phyloP scores from a whole-genome alignment of 371 early-diverging fungal species.

The Zancudomyces culisetae region DNA sequence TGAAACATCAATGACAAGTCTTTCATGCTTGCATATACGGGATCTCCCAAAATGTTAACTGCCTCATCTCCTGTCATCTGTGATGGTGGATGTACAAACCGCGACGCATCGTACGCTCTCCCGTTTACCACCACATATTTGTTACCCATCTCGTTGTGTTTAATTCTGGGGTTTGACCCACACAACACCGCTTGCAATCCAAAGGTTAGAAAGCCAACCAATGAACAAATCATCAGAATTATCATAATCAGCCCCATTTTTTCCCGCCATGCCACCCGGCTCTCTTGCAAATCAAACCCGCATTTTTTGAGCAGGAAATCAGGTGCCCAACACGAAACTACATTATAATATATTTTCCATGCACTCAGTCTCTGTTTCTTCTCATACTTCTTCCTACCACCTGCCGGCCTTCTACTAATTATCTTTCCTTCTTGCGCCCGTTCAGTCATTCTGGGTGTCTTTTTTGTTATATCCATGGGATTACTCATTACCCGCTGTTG shows the following conservation, averaged over 20 bases:
- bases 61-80: constrained; percentile 16
- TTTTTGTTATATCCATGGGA: too few species aligned
- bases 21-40: constrained; percentile 44
- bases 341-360: constrained; percentile 52
- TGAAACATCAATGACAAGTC: constrained; percentile 65
- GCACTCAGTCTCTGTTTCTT: constrained; percentile 2
- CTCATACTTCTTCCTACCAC: not conserved
- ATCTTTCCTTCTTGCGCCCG: not conserved
- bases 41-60: constrained; percentile 36
- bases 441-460: not conserved
- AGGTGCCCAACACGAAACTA: constrained; percentile 63
- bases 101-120: constrained; percentile 32
- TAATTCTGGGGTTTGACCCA: constrained; percentile 17
- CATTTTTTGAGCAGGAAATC: constrained; percentile 33
- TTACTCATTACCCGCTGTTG: not conserved
- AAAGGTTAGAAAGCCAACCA: constrained; percentile 41
- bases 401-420: not conserved
- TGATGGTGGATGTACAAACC: constrained; percentile 27
- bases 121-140: constrained; percentile 36
- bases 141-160: constrained; percentile 22
- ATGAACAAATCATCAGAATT: constrained; percentile 34
- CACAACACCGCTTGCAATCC: constrained; percentile 34
- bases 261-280: constrained; percentile 49
- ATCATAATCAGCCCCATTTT: constrained; percentile 58
- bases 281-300: constrained; percentile 10